Base-by-base conservation (phyloP, 306 rosid species). In the Castanospermum australe region DNA sequence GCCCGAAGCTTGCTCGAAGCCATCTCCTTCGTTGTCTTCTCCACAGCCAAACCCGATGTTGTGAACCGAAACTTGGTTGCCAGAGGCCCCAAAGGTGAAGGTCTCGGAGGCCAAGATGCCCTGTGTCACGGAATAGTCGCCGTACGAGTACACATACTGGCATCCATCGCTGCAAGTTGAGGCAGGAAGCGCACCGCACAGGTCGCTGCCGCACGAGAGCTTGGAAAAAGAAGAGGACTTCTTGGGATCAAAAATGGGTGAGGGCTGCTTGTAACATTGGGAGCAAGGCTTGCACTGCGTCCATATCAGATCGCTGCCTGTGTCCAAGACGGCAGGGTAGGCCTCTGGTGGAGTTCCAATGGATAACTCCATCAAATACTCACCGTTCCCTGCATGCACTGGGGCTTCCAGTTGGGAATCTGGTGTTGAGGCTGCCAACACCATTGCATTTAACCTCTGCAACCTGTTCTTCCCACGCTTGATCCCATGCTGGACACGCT, bases 301-400 rank as follows among this genome's bases (percentile, higher is more conserved):
- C 99, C 99, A 94, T 0, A 92, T 85, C 4, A 94, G 88, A 36
- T 94, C 99, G 17, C 99, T 94, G 5, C 99, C 99, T 0, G 99
- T 92, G 76, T 94, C 99, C 62, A 94, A 55, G 7, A 94, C 90
- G 0, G 93, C 97, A 0, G 93, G 85, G 81, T 84, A 92, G 15
- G 82, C 13, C 45, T 12, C 18, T 0, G 97, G 88, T 7, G 99
- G 99, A 0, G 92, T 83, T 3, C 99, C 99, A 2, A 94, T 88
- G 0, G 97, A 71, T 4, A 94, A 63, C 56, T 82, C 79, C 92
- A 91, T 83, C 35, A 94, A 65, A 35, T 89, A 94, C 82, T 91
- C 99, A 0, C 99, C 99, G 0, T 76, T 80, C 0, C 99, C 97
- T 0, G 91, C 88, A 8, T 71, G 85, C 8, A 90, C 56, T 0